Percentiles rank a stretch among this genome's conserved stretches.
phyloP scores from a whole-genome alignment of 1,284 basidiomycete genomes.

The Puccinia sorghi region DNA sequence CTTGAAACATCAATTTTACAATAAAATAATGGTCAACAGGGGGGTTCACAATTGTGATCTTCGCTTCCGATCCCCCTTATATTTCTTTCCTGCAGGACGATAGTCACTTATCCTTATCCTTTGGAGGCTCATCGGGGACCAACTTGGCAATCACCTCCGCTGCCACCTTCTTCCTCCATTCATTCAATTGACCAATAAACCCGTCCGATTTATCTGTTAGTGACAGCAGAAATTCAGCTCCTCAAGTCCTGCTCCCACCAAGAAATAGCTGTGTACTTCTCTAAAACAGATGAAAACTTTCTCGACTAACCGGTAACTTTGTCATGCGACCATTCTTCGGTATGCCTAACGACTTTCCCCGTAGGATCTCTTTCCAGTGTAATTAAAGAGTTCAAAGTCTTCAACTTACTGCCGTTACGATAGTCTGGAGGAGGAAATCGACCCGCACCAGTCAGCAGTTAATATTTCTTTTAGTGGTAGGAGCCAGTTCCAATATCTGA shows the following conservation, averaged over 20 bases:
- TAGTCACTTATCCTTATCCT: constrained; percentile 8
- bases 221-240: no score
- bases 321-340: constrained; percentile 51
- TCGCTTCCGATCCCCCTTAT: no score
- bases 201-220: constrained; percentile 42
- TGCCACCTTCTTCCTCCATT: constrained; percentile 51
- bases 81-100: no score
- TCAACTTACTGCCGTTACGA: constrained; percentile 45
- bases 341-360: constrained; percentile 50
- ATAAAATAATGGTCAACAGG: no score
- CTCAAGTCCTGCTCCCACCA: no score
- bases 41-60: no score
- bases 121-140: constrained; percentile 47
- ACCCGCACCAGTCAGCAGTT: no score
- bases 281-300: no score
- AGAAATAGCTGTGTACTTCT: background rate
- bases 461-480: no score
- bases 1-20: no score
- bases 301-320: constrained; percentile 43
- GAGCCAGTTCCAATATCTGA: background rate
- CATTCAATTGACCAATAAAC: constrained; percentile 51
- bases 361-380: constrained; percentile 48
- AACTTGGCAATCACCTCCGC: constrained; percentile 45
- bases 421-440: constrained; percentile 33
- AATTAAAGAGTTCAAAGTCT: constrained; percentile 49